A percentile compares a stretch with the other conserved stretches of the same genome.
phyloP scores from a whole-genome alignment of 2,329 filamentous ascomycete species.

The Torrubiella hemipterigena region DNA sequence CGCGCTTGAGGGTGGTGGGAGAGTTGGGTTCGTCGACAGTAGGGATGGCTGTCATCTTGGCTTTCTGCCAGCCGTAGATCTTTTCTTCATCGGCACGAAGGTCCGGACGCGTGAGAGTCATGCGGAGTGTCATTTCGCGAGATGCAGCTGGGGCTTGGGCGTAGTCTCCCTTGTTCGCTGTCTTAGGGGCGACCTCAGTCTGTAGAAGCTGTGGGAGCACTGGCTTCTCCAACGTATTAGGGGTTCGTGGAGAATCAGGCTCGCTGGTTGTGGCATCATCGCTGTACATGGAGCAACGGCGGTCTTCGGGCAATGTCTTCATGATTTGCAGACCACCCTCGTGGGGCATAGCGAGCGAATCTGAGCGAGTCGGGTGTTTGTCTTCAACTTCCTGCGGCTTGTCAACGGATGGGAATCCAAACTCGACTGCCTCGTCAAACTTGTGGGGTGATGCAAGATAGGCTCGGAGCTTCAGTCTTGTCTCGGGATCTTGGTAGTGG shows the following conservation, averaged over 20 bases:
- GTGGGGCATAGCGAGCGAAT: constrained; percentile 3
- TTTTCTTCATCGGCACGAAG: constrained; percentile 63
- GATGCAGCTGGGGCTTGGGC: constrained; percentile 43
- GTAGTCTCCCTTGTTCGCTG: constrained; percentile 25
- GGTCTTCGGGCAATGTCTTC: constrained; percentile 46
- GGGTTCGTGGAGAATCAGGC: constrained; percentile 47
- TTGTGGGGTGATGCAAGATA: constrained; percentile 85
- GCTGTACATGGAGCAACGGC: constrained; percentile 42
- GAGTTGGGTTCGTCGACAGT: constrained; percentile 20
- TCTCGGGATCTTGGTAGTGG: constrained; percentile 85
- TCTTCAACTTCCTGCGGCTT: constrained; percentile 12
- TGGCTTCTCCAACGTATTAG: constrained; percentile 32
- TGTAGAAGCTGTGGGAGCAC: constrained; percentile 16
- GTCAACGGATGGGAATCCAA: constrained; percentile 68
- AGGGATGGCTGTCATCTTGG: constrained; percentile 13
- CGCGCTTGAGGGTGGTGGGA: constrained; percentile 17
- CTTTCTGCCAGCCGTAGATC: constrained; percentile 55
- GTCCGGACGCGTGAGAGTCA: constrained; percentile 88
- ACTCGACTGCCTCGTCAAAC: constrained; percentile 93
- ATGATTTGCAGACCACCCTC: constrained; percentile 12
- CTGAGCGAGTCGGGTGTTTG: constrained; percentile 6
- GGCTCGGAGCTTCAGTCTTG: constrained; percentile 71
- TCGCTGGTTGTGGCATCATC: constrained; percentile 43
- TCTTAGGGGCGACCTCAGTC: constrained; percentile 10
- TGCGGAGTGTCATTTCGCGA: constrained; percentile 87